phyloP scores from a whole-genome alignment of 805 yeast genomes.

The Kodamaea fukazawae region DNA sequence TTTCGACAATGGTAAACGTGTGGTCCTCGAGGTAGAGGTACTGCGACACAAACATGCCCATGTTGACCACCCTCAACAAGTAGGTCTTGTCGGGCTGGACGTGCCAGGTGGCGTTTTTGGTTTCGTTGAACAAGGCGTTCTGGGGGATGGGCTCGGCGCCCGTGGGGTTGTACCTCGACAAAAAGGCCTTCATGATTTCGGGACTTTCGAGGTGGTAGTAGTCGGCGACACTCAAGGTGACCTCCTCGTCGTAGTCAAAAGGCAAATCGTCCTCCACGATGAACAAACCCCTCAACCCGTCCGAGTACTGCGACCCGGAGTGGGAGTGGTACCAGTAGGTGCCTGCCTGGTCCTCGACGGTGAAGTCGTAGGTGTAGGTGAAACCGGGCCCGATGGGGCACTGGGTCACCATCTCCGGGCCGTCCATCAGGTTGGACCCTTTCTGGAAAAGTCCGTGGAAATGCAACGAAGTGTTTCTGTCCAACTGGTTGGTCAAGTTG shows the following conservation, averaged over 20 bases:
- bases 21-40: constrained; percentile 43
- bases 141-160: constrained; percentile 85
- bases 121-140: constrained; percentile 61
- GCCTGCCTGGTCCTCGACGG: constrained; percentile 34
- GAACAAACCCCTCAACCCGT: constrained; percentile 70
- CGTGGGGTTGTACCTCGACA: constrained; percentile 71
- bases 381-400: constrained; percentile 44
- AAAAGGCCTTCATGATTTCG: constrained; percentile 46
- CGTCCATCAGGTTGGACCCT: constrained; percentile 42
- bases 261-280: constrained; percentile 55
- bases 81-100: constrained; percentile 64
- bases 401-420: constrained; percentile 46
- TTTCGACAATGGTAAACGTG: constrained; percentile 40
- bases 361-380: constrained; percentile 38
- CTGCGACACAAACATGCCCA: constrained; percentile 72
- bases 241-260: constrained; percentile 62
- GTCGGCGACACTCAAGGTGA: constrained; percentile 55
- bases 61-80: constrained; percentile 59
- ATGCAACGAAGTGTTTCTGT: constrained; percentile 39
- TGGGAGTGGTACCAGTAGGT: constrained; percentile 76
- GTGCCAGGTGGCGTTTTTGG: constrained; percentile 52
- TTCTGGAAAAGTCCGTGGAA: constrained; percentile 46
- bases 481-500: constrained; percentile 33
- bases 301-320: constrained; percentile 72
- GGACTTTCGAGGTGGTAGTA: constrained; percentile 58